Evolutionary conservation across 2,329 filamentous ascomycete genomes (phyloP), one percentile per base, ranked within the genome.

Genomic region (Biscogniauxia sp.): DNA sequence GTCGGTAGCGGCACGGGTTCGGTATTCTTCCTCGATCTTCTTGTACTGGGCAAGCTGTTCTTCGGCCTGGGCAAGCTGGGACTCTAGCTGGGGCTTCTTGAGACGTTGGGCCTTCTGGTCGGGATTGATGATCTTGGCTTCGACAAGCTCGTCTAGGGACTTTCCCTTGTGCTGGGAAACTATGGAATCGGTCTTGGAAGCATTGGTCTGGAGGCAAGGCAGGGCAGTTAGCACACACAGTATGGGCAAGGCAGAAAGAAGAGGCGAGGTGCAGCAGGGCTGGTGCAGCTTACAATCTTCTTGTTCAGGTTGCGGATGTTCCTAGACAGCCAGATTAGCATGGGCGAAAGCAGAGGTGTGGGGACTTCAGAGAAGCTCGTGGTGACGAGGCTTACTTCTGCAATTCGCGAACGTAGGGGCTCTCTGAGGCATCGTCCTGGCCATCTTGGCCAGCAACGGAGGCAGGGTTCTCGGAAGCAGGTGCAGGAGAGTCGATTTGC

Each of bases 221-320:
- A 62, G 54, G 37, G 50, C 15, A 49, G 25, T 15, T 20, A 32
- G 54, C 55, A 56, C 41, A 32, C 7, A 13, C 28, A 9, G 28
- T 13, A 7, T 7, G 28, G 2, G 28, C 28, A 23, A 23, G 23
- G 23, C 23, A 23, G 23, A 23, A 23, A 23, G 23, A 23, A 23
- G 23, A 5, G 2, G 23, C 5, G 23, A 23, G 23, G 23, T 23
- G 23, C 23, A 23, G 20, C 45, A 49, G 37, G 28, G 7, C 51
- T 53, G 75, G 45, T 28, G 51, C 37, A 58, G 81, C 90, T 80
- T 79, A 96, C 92, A 71, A 98, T 88, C 80, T 97, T 97, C 85
- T 97, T 98, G 82, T 88, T 90, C 72, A 95, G 80, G 77, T 95
- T 96, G 73, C 94, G 93, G 70, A 97, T 91, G 77, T 87, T 92